phyloP scores from a whole-genome alignment of 2,329 filamentous ascomycete species.

The Purpureocillium takamizusanense region DNA sequence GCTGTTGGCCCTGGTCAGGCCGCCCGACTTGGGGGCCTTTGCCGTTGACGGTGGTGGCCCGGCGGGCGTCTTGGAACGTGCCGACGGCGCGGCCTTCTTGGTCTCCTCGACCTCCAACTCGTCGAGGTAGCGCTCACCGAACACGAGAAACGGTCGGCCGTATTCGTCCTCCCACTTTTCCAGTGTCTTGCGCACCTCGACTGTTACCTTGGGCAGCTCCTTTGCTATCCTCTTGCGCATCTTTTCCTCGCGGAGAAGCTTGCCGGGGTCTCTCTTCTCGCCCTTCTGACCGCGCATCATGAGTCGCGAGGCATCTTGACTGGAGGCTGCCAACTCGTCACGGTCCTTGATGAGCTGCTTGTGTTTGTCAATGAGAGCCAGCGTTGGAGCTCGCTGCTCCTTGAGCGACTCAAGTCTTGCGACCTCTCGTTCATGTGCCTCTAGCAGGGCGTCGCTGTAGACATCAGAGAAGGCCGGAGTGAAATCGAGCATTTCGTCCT shows the following conservation, averaged over 20 bases:
- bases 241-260: constrained; percentile 91
- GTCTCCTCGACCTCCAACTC: constrained; percentile 59
- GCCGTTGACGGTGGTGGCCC: constrained; percentile 41
- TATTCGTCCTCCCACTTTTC: constrained; percentile 91
- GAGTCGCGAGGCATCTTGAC: constrained; percentile 87
- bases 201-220: constrained; percentile 84
- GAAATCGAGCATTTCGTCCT: constrained; percentile 98
- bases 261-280: constrained; percentile 88
- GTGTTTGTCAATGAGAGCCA: constrained; percentile 77
- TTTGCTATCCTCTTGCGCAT: constrained; percentile 97
- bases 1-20: constrained; percentile 15
- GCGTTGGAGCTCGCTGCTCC: constrained; percentile 78
- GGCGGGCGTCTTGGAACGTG: constrained; percentile 66
- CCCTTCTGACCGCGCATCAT: constrained; percentile 89
- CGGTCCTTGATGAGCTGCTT: constrained; percentile 75
- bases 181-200: constrained; percentile 72
- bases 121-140: constrained; percentile 85
- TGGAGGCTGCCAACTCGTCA: constrained; percentile 79
- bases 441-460: constrained; percentile 89
- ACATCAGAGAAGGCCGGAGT: constrained; percentile 95
- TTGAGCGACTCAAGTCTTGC: constrained; percentile 68
- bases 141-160: constrained; percentile 84
- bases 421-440: constrained; percentile 91
- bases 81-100: constrained; percentile 41
- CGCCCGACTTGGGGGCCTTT: constrained; percentile 24